Conservation (phyloP, 2,329 filamentous ascomycete genomes). For the Aureobasidium lini region DNA sequence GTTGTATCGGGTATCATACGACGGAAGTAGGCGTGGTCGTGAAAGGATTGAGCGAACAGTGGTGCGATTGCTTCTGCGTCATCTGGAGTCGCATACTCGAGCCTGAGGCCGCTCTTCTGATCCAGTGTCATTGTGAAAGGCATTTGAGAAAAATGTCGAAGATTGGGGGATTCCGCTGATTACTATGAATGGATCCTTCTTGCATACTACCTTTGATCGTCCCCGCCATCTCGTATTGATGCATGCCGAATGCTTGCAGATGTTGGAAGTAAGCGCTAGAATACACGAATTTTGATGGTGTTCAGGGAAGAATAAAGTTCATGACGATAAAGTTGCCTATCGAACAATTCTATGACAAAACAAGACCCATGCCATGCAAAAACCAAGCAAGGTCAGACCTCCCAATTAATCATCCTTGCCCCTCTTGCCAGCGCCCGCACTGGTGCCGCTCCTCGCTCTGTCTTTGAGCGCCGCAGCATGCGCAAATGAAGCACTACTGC, state of each 20-base stretch:
- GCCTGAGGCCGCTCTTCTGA: neutral
- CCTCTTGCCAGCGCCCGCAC: slow-evolving; percentile 21
- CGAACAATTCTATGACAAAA: neutral
- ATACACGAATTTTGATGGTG: too few relatives aligned
- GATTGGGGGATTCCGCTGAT: neutral
- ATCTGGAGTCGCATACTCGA: neutral
- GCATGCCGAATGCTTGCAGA: neutral
- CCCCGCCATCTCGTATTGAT: neutral
- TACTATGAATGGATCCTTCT: too few relatives aligned
- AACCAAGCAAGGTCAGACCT: neutral
- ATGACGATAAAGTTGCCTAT: neutral
- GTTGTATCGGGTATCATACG: neutral
- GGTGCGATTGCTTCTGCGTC: neutral
- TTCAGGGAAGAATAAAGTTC: too few relatives aligned
- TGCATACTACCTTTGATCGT: too few relatives aligned
- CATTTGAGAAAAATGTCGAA: too few relatives aligned
- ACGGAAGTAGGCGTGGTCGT: neutral
- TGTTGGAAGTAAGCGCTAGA: neutral
- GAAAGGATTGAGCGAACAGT: neutral
- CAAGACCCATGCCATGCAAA: neutral
- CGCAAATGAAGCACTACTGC: slow-evolving; percentile 23
- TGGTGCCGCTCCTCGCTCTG: slow-evolving; percentile 19
- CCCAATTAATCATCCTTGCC: slow-evolving; percentile 25
- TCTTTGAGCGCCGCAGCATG: slow-evolving; percentile 18
- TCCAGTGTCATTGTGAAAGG: neutral